Evolutionary conservation across 2,329 filamentous ascomycete species (phyloP).

Genomic region (Monilinia laxa): DNA sequence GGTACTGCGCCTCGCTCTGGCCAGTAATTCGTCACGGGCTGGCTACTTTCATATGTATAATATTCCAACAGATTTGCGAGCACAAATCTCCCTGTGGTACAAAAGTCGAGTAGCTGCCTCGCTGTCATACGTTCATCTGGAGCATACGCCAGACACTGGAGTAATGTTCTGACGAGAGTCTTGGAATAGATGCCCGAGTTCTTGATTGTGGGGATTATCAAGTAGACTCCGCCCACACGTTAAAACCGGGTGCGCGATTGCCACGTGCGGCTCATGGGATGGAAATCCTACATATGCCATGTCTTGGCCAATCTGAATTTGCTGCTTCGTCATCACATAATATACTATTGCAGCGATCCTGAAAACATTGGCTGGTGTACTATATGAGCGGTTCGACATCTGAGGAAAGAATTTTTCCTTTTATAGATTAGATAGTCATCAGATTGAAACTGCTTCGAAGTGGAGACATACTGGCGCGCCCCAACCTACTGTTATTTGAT

Average conservation of each 20-base stretch:
- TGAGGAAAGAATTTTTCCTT: conserved; percentile 9
- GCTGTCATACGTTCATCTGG: conserved; percentile 2
- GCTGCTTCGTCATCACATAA: conserved; percentile 3
- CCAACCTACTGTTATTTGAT: not conserved
- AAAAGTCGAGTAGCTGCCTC: not conserved
- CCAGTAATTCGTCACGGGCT: conserved; percentile 3
- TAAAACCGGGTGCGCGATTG: not conserved
- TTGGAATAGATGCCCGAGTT: conserved; percentile 2
- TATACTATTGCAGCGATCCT: conserved; percentile 9
- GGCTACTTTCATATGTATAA: not conserved
- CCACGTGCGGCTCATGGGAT: not conserved
- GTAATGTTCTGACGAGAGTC: not conserved
- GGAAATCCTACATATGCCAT: conserved; percentile 6
- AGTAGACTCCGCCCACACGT: conserved; percentile 1
- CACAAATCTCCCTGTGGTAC: not conserved
- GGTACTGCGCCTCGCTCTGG: not conserved
- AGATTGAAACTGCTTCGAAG: not conserved
- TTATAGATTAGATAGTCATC: not conserved
- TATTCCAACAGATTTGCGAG: not conserved
- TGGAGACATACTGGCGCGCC: not conserved
- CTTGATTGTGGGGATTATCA: not conserved
- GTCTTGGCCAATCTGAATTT: not conserved
- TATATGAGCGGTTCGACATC: conserved; percentile 9
- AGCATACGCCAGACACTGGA: conserved; percentile 8
- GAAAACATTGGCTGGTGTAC: conserved; percentile 9